These are phyloP conservation scores for Trametes punicea DNA, from an alignment of 768 basidiomycete genomes.

Conservation along the genomic window DNA sequence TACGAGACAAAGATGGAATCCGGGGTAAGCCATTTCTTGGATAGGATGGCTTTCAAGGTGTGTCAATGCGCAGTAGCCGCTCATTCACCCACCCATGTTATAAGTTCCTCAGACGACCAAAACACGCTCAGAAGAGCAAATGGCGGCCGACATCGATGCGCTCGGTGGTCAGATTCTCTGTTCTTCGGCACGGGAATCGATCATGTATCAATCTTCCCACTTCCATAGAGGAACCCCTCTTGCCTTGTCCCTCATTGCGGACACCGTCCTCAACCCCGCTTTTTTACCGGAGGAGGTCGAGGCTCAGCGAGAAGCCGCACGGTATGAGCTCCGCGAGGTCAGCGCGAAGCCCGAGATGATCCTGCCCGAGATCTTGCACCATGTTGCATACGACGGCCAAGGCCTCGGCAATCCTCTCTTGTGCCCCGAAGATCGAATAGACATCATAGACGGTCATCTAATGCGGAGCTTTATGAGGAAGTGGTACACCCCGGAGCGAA, in stretches of 20 bases:
- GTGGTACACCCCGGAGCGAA: constrained; percentile 92
- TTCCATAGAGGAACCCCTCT: constrained; percentile 79
- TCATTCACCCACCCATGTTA: background rate
- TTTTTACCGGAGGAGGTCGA: constrained; percentile 78
- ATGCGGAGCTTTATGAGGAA: constrained; percentile 64
- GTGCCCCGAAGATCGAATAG: constrained; percentile 82
- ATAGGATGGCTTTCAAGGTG: constrained; percentile 97
- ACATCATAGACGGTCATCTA: constrained; percentile 55
- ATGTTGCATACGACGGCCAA: constrained; percentile 72
- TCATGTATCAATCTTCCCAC: constrained; percentile 98
- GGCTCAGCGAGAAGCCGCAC: constrained; percentile 80
- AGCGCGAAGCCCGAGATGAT: constrained; percentile 88
- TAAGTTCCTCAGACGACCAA: constrained; percentile 66
- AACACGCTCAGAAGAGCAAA: constrained; percentile 67
- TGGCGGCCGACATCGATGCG: constrained; percentile 75
- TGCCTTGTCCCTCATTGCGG: constrained; percentile 85
- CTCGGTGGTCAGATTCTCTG: constrained; percentile 92
- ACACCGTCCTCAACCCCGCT: constrained; percentile 79
- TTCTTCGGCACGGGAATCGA: constrained; percentile 87
- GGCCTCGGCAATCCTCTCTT: constrained; percentile 89
- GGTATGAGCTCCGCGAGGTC: constrained; percentile 89
- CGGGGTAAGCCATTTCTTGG: constrained; percentile 89
- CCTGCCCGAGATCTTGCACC: constrained; percentile 86
- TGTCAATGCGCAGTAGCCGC: constrained; percentile 11
- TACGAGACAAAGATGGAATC: constrained; percentile 73